Evolutionary conservation across 2,329 filamentous ascomycete species (phyloP).

Genomic region (Cladosporium sp.): DNA sequence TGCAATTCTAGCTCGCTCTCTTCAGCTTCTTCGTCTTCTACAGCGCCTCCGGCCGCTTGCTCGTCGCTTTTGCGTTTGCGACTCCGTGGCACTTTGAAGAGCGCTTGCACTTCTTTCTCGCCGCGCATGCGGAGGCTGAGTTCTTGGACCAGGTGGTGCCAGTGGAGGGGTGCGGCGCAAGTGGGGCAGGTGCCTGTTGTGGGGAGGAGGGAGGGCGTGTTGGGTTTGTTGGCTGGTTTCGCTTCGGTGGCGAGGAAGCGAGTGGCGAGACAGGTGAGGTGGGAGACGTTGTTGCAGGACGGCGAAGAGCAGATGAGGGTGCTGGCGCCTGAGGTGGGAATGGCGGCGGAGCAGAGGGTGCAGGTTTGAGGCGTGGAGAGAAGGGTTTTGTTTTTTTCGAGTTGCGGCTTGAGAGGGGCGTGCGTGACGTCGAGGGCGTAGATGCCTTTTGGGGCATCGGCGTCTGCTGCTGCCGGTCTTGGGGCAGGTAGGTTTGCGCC

Average conservation of each 20-base stretch:
- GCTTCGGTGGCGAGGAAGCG: conserved; percentile 50
- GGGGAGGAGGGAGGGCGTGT: conserved; percentile 58
- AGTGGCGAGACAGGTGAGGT: conserved; percentile 57
- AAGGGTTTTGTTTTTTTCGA: conserved; percentile 47
- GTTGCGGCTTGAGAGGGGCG: conserved; percentile 47
- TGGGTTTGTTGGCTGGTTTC: conserved; percentile 8
- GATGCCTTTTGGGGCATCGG: conserved; percentile 34
- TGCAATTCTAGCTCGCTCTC: conserved; percentile 23
- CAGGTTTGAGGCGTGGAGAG: conserved; percentile 19
- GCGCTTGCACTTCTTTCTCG: conserved; percentile 65
- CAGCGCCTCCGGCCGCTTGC: conserved; percentile 31
- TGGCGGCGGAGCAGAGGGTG: conserved; percentile 47
- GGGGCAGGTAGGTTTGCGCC: conserved; percentile 18
- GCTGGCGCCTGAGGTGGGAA: conserved; percentile 43
- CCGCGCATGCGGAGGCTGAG: conserved; percentile 72
- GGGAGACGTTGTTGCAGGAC: conserved; percentile 51
- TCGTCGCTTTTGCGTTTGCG: conserved; percentile 15
- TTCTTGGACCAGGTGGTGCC: conserved; percentile 81
- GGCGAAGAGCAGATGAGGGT: conserved; percentile 54
- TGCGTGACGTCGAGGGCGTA: conserved; percentile 56
- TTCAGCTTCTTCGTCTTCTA: conserved; percentile 22
- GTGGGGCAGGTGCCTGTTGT: conserved; percentile 67
- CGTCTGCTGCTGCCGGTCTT: conserved; percentile 14
- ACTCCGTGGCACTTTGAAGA: conserved; percentile 56
- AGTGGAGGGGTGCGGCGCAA: conserved; percentile 64